Evolutionary conservation across 371 early-diverging fungal genomes (phyloP), one percentile per base, ranked within the genome.

Genomic region (Lichtheimia corymbifera): DNA sequence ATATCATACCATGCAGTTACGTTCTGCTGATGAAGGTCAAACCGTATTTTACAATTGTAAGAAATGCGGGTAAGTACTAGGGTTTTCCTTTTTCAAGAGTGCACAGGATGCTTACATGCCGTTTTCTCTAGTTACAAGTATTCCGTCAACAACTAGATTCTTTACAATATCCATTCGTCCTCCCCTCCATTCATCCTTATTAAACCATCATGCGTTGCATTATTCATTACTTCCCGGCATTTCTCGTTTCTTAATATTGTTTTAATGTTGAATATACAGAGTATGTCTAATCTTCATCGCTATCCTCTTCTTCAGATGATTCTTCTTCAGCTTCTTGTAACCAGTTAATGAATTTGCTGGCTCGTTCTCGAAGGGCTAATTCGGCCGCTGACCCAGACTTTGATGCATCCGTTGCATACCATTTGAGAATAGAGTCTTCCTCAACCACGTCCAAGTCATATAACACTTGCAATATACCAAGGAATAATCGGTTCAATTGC

Each of bases 1-100:
- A 52, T 99, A 97, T 79, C 93, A 98, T 74, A 98, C 99, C 0
- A 95, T 97, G 84, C 99, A 99, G 74, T 76, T 99, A 64, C 91
- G 99, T 61, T 96, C 96, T 53, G 99, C 99, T 17, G 99, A 99
- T 88, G 99, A 99, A 91, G 99, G 99, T 45, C 99, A 99, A 80
- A 99, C 99, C 1, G 93, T 99, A 14, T 99, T 99, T 74, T 99
- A 97, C 79, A 90, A 88, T 69, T 99, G 99, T 79, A 86, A 87
- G 50, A 94, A 97, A 74, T 99, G 99, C 87, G 97, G 97, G 84
- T 95, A 91, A 58, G 69, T 63, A 14, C 25, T 9, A 7, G 2
- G 11, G 5, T 52, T 4, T 50, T 3, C 13, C 47, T 47, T 50
- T 50, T 27, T n/a, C 0, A 24, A 6, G 25, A 14, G 2, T 11